A percentile compares a stretch with the other conserved stretches of the same genome.
These are phyloP conservation scores for Jamesozyma lodderae DNA, from an alignment of 805 yeast species.

Conservation along the genomic window DNA sequence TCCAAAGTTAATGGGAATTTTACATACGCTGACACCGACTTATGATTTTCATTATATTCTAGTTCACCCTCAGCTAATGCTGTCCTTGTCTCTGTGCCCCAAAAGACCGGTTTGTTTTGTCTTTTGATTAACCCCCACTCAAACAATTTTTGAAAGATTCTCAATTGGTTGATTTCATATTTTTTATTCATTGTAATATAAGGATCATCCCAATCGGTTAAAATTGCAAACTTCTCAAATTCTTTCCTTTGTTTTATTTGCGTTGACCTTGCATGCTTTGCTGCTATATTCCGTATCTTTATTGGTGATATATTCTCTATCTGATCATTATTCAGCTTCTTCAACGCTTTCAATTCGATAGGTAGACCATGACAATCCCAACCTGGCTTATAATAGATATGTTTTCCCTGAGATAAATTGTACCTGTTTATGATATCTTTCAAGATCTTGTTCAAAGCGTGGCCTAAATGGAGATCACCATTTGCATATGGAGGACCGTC, in stretches of 20 bases:
- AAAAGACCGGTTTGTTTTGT: conserved; percentile 90
- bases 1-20: conserved; percentile 47
- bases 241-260: conserved; percentile 52
- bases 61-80: conserved; percentile 96
- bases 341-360: conserved; percentile 79
- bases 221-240: conserved; percentile 63
- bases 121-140: conserved; percentile 62
- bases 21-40: conserved; percentile 58
- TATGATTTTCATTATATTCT: conserved; percentile 70
- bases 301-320: conserved; percentile 29
- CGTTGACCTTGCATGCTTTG: conserved; percentile 59
- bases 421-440: conserved; percentile 79
- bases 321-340: conserved; percentile 31
- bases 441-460: conserved; percentile 79
- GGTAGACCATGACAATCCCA: conserved; percentile 99
- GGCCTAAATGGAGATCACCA: conserved; percentile 87
- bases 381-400: conserved; percentile 75
- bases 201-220: conserved; percentile 71
- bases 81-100: conserved; percentile 92
- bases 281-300: conserved; percentile 60
- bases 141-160: conserved; percentile 57
- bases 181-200: conserved; percentile 64
- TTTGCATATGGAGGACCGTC: conserved; percentile 99
- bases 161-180: conserved; percentile 69
- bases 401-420: conserved; percentile 52